A percentile compares a stretch with the other conserved stretches of the same genome.
These are phyloP conservation scores for Podosphaera fusca DNA, from an alignment of 2,329 filamentous ascomycete species.

Conservation along the genomic window DNA sequence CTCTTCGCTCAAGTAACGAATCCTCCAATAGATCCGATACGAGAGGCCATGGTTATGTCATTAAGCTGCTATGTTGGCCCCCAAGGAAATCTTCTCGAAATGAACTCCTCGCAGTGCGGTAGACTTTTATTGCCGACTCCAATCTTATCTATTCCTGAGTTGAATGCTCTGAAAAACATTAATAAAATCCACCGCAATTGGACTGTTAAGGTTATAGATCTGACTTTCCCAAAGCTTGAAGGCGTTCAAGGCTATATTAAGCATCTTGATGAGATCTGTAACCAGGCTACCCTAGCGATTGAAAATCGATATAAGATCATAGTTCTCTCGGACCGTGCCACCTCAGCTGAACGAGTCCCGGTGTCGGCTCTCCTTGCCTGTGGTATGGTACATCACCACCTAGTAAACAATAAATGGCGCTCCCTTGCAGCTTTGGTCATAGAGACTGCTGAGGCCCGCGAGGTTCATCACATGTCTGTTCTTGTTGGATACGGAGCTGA, in stretches of 20 bases:
- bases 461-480: conserved; percentile 98
- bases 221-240: conserved; percentile 74
- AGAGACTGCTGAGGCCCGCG: conserved; percentile 85
- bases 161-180: conserved; percentile 69
- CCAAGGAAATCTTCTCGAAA: conserved; percentile 84
- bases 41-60: conserved; percentile 96
- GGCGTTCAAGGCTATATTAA: conserved; percentile 67
- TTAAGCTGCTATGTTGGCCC: conserved; percentile 89
- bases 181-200: conserved; percentile 48
- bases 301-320: conserved; percentile 67
- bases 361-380: conserved; percentile 75
- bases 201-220: conserved; percentile 76
- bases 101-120: conserved; percentile 74
- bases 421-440: conserved; percentile 69
- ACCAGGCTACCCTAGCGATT: conserved; percentile 63
- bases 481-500: conserved; percentile 86
- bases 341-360: conserved; percentile 57
- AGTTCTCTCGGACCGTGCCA: conserved; percentile 71
- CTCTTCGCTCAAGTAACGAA: conserved; percentile 96
- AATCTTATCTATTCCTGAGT: conserved; percentile 71
- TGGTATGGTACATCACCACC: conserved; percentile 83
- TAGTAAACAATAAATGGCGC: conserved; percentile 89
- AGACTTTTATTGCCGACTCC: conserved; percentile 72
- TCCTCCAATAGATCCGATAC: conserved; percentile 87
- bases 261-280: conserved; percentile 72